A percentile compares a stretch with the other conserved stretches of the same genome.
These are phyloP conservation scores for Leccinum arenicola DNA, from an alignment of 768 basidiomycete species.

Conservation along the genomic window DNA sequence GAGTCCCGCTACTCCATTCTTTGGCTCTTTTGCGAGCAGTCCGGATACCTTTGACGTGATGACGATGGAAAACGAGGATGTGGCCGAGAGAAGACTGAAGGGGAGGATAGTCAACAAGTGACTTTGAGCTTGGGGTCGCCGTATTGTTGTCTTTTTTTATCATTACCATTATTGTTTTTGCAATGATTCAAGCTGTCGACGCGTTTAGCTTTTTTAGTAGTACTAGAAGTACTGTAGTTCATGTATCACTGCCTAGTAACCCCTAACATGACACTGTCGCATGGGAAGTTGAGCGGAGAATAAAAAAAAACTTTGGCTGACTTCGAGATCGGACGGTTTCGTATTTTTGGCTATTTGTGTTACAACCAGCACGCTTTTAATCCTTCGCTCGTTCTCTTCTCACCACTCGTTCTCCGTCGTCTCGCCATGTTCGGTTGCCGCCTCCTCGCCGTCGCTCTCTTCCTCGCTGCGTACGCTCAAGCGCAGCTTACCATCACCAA, in stretches of 20 bases:
- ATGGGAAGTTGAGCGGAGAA: conserved; percentile 22
- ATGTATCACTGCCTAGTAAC: background rate
- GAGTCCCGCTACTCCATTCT: conserved; percentile 72
- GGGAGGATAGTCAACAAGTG: conserved; percentile 16
- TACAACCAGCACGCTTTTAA: conserved; percentile 2
- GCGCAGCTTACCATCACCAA: conserved; percentile 44
- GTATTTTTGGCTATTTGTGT: conserved; percentile 12
- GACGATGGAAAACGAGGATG: conserved; percentile 22
- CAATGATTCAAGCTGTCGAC: conserved; percentile 2
- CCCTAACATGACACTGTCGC: too few relatives aligned
- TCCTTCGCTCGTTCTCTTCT: conserved; percentile 25
- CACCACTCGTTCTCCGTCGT: conserved; percentile 14
- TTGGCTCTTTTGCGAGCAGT: conserved; percentile 48
- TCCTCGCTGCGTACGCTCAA: conserved; percentile 33
- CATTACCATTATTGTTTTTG: conserved; percentile 12
- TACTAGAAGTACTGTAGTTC: background rate
- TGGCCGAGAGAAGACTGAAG: conserved; percentile 25
- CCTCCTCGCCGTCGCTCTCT: conserved; percentile 37
- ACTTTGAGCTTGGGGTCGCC: background rate
- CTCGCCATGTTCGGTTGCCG: conserved; percentile 33
- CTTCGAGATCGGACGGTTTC: background rate
- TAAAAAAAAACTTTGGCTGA: conserved; percentile 4
- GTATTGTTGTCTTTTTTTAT: background rate
- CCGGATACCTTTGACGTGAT: conserved; percentile 32
- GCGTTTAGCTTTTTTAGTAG: conserved; percentile 4